A percentile compares a stretch with the other conserved stretches of the same genome.
phyloP scores from a whole-genome alignment of 2,329 filamentous ascomycete genomes.

The Penicillium sp. region DNA sequence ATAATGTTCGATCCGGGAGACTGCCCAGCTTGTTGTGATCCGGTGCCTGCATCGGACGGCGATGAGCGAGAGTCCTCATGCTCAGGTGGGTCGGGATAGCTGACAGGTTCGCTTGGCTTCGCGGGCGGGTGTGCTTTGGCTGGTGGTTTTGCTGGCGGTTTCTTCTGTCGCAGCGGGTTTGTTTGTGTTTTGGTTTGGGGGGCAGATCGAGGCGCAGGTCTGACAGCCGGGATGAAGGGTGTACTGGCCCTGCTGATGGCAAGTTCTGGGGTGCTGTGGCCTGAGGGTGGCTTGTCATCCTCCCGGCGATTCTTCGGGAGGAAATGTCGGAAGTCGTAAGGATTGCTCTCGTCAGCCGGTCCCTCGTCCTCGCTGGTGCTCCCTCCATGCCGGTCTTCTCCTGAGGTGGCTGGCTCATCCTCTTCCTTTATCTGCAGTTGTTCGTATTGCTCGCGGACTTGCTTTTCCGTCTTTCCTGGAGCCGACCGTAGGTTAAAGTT shows the following conservation, averaged over 20 bases:
- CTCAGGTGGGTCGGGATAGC: slow-evolving; percentile 22
- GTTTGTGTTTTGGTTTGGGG: slow-evolving; percentile 24
- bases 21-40: slow-evolving; percentile 26
- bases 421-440: slow-evolving; percentile 48
- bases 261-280: slow-evolving; percentile 32
- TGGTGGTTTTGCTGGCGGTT: slow-evolving; percentile 15
- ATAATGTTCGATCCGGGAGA: slow-evolving; percentile 39
- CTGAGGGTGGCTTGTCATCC: slow-evolving; percentile 28
- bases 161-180: slow-evolving; percentile 30
- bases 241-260: slow-evolving; percentile 28
- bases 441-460: slow-evolving; percentile 57
- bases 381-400: slow-evolving; percentile 27
- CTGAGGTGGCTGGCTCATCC: slow-evolving; percentile 27
- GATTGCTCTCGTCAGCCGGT: slow-evolving; percentile 38
- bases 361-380: slow-evolving; percentile 35
- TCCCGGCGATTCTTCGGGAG: slow-evolving; percentile 35
- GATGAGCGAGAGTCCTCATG: slow-evolving; percentile 23
- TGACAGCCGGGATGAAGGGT: slow-evolving; percentile 26
- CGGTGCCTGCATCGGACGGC: slow-evolving; percentile 28
- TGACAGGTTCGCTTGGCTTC: slow-evolving; percentile 16
- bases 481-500: slow-evolving; percentile 74
- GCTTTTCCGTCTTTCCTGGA: slow-evolving; percentile 57
- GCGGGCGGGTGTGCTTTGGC: slow-evolving; percentile 11
- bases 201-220: slow-evolving; percentile 22
- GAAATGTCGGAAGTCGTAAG: slow-evolving; percentile 44